Conservation (phyloP, 2,329 filamentous ascomycete genomes). For the Sarocladium strictum region DNA sequence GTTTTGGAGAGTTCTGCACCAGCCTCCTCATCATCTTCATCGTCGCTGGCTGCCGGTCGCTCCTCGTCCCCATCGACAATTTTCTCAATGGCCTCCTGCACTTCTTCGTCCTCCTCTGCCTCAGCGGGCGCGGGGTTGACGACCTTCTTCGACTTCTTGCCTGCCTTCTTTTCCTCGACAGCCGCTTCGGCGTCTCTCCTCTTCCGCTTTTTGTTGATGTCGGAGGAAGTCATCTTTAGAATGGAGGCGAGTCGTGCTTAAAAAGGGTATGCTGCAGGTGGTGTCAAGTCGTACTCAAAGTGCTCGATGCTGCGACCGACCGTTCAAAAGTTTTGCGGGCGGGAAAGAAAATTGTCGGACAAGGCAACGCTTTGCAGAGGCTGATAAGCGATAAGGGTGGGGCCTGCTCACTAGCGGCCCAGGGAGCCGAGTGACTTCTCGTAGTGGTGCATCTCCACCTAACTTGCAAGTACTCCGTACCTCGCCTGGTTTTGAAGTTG, state of each 20-base stretch:
- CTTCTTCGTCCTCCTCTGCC: conserved; percentile 20
- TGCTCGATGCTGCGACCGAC: background rate
- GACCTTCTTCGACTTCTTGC: conserved; percentile 36
- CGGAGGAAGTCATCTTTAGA: conserved; percentile 26
- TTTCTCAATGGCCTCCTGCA: conserved; percentile 24
- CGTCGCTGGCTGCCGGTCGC: conserved; percentile 17
- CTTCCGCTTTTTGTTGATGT: conserved; percentile 39
- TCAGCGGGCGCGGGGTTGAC: conserved; percentile 28
- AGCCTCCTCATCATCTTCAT: conserved; percentile 26
- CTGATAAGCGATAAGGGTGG: conserved; percentile 6
- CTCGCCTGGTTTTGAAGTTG: no score
- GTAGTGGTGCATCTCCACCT: background rate
- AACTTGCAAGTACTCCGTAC: background rate
- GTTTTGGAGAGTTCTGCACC: conserved; percentile 19
- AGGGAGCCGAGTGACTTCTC: background rate
- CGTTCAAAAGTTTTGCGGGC: conserved; percentile 6
- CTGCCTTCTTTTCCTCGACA: conserved; percentile 18
- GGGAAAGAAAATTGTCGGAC: conserved; percentile 8
- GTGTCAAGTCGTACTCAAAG: background rate
- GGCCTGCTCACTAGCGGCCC: background rate
- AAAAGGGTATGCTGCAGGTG: background rate
- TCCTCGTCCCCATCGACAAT: conserved; percentile 18
- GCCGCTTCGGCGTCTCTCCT: conserved; percentile 28
- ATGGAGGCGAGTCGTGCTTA: background rate
- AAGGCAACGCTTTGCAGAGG: background rate